Evolutionary conservation across 345 rosid species (phyloP).

Genomic region (Boechera retrofracta): DNA sequence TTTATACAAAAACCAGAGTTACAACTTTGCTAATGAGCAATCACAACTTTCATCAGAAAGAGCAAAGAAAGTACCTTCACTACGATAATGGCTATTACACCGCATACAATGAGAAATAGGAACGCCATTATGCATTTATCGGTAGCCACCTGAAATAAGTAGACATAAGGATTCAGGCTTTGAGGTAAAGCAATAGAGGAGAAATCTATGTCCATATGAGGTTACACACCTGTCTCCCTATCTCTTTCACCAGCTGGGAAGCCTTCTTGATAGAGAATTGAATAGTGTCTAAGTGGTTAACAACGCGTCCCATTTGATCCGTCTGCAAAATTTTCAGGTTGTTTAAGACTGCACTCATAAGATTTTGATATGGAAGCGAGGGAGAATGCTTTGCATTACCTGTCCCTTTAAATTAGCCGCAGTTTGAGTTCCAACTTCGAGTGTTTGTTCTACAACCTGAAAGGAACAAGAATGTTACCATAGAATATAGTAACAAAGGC

Average conservation of each 20-base stretch:
- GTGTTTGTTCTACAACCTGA: slow-evolving; percentile 93
- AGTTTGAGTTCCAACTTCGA: slow-evolving; percentile 99
- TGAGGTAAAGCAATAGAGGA: not conserved
- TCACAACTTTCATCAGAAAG: slow-evolving; percentile 24
- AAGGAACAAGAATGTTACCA: slow-evolving; percentile 36
- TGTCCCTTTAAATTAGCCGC: slow-evolving; percentile 91
- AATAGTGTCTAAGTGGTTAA: slow-evolving; percentile 94
- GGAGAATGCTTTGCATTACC: slow-evolving; percentile 48
- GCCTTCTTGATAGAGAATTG: slow-evolving; percentile 99
- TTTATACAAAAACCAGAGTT: slow-evolving; percentile 22
- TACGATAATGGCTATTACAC: slow-evolving; percentile 88
- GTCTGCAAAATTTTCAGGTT: slow-evolving; percentile 57
- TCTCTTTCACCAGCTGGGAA: slow-evolving; percentile 96
- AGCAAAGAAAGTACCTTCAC: slow-evolving; percentile 74
- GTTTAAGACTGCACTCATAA: not conserved
- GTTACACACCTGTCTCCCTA: slow-evolving; percentile 88
- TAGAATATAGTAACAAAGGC: slow-evolving; percentile 14
- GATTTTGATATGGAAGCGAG: not conserved
- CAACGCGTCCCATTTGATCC: slow-evolving; percentile 99
- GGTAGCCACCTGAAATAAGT: slow-evolving; percentile 73
- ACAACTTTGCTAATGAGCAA: slow-evolving; percentile 27
- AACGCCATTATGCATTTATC: slow-evolving; percentile 98
- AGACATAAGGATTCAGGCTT: slow-evolving; percentile 26
- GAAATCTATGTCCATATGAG: not conserved
- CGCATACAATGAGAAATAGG: slow-evolving; percentile 85